Percentiles rank a stretch among this genome's conserved stretches.
Evolutionary conservation across 2,329 filamentous ascomycete genomes (phyloP).

Genomic region (Trichoderma sp.): DNA sequence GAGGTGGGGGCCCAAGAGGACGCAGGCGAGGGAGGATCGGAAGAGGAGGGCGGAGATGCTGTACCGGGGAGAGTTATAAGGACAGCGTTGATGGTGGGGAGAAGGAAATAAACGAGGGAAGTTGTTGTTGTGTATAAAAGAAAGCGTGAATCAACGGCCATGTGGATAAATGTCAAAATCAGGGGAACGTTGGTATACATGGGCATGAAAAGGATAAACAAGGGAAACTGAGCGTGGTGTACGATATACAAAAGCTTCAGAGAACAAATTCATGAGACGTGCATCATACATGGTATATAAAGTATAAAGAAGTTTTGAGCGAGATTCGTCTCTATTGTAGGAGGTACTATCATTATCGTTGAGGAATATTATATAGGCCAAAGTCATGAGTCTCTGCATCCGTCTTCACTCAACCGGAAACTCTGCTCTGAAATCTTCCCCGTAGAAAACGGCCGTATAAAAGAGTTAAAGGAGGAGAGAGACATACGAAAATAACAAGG

Average conservation of each 20-base stretch:
- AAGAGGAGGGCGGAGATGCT: constrained; percentile 56
- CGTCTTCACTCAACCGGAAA: not conserved
- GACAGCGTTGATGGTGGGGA: too few species aligned
- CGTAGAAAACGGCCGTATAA: not conserved
- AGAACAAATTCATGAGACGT: not conserved
- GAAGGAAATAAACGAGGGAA: not conserved
- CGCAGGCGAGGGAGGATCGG: constrained; percentile 57
- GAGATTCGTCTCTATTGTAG: not conserved
- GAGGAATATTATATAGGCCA: not conserved
- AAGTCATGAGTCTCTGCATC: not conserved
- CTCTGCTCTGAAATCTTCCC: not conserved
- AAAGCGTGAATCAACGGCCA: not conserved
- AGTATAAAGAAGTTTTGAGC: not conserved
- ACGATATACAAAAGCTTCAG: constrained; percentile 13
- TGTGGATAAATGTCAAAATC: not conserved
- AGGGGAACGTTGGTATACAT: not conserved
- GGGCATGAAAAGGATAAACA: not conserved
- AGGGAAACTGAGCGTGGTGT: constrained; percentile 11
- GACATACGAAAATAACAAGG: not conserved
- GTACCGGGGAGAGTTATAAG: constrained; percentile 54
- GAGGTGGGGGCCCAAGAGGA: constrained; percentile 60
- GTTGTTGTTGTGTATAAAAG: not conserved
- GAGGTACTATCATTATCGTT: not conserved
- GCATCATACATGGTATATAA: not conserved
- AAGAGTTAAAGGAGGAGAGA: not conserved